phyloP scores from a whole-genome alignment of 495 filamentous ascomycete species.

The Podospora appendiculata region DNA sequence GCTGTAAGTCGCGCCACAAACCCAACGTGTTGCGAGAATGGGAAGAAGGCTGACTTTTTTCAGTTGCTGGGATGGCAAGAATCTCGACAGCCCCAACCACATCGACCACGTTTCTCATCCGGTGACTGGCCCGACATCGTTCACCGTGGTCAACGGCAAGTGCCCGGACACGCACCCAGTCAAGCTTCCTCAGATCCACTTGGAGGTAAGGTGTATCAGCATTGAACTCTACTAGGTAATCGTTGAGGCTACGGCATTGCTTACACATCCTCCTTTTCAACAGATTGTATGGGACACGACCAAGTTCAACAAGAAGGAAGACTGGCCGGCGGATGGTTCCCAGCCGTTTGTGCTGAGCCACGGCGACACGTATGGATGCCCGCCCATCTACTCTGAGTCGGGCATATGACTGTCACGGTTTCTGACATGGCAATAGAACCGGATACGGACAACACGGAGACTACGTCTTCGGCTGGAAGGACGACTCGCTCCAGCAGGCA shows the following conservation, averaged over 20 bases:
- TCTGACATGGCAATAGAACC: conserved; percentile 2
- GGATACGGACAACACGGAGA: conserved; percentile 35
- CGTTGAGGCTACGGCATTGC: not conserved
- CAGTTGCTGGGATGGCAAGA: conserved; percentile 47
- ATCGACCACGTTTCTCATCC: conserved; percentile 40
- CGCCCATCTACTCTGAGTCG: not conserved
- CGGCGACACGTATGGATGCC: conserved; percentile 24
- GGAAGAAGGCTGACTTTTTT: not conserved
- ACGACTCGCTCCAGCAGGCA: conserved; percentile 37
- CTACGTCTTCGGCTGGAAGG: conserved; percentile 47
- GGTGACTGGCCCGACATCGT: conserved; percentile 35
- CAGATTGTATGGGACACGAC: conserved; percentile 43
- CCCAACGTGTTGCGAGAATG: too few relatives aligned
- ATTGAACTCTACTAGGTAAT: too few relatives aligned
- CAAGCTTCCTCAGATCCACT: conserved; percentile 43
- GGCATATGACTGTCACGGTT: not conserved
- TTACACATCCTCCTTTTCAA: not conserved
- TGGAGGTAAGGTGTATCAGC: conserved; percentile 21
- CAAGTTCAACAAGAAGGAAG: conserved; percentile 33
- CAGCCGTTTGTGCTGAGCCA: conserved; percentile 42
- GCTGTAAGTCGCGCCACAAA: conserved; percentile 19
- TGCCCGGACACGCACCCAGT: conserved; percentile 42
- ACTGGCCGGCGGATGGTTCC: conserved; percentile 39
- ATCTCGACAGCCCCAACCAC: conserved; percentile 44
- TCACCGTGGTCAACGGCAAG: conserved; percentile 29